phyloP scores from a whole-genome alignment of 176 grass and related monocot genomes.

The Oropetium thomaeum region DNA sequence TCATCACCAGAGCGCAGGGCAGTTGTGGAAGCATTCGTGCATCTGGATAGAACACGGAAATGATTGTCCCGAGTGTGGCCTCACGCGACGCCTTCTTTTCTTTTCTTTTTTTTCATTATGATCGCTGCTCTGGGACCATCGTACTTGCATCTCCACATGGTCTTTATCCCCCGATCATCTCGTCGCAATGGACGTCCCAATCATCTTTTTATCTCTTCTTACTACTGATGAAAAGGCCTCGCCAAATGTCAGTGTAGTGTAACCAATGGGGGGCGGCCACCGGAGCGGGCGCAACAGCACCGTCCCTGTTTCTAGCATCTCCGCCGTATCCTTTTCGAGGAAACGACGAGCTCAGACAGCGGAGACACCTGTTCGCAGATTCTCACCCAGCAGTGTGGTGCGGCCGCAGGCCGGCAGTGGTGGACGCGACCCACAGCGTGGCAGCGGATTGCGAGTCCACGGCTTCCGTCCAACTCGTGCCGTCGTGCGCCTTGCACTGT shows the following conservation, averaged over 20 bases:
- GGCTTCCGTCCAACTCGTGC: slow-evolving; percentile 9
- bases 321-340: background rate
- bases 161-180: background rate
- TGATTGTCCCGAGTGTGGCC: no score
- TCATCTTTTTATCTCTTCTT: no score
- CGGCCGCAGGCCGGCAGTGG: background rate
- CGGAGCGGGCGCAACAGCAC: background rate
- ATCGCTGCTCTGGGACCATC: no score
- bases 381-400: background rate
- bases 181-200: background rate
- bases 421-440: slow-evolving; percentile 1
- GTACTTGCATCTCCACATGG: background rate
- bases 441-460: no score
- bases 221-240: background rate
- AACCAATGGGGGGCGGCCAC: no score
- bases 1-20: no score
- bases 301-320: background rate
- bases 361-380: background rate
- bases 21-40: no score
- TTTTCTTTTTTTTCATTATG: no score
- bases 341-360: background rate
- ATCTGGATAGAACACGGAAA: no score
- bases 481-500: slow-evolving; percentile 29
- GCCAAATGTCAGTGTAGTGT: background rate
- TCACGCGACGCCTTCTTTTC: no score